Evolutionary conservation across 805 yeast genomes (phyloP).

Genomic region (Lachancea waltii): DNA sequence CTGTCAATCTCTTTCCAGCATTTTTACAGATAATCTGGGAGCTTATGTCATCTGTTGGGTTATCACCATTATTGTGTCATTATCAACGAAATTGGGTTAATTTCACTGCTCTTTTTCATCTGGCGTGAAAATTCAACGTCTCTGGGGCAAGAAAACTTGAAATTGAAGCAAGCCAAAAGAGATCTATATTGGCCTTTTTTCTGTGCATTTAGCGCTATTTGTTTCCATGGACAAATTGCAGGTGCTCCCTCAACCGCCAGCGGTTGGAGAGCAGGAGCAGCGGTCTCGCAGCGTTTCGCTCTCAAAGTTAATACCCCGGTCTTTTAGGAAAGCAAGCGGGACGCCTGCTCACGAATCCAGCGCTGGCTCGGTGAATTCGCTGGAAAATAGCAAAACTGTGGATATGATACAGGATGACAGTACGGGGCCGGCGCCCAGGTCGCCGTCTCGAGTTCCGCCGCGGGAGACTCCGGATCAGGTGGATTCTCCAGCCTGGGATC

Average conservation of each 20-base stretch:
- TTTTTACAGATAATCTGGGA: no score
- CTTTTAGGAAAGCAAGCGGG: constrained; percentile 8
- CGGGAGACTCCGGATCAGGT: not conserved
- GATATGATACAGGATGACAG: not conserved
- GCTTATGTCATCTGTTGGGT: no score
- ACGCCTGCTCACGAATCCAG: constrained; percentile 2
- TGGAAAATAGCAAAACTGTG: not conserved
- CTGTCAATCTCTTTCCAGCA: no score
- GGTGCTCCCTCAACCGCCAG: constrained; percentile 6
- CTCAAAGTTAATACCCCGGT: constrained; percentile 9
- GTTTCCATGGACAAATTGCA: constrained; percentile 8
- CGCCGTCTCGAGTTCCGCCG: not conserved
- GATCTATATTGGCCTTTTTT: no score
- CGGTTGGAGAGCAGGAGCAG: constrained; percentile 3
- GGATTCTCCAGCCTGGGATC: not conserved
- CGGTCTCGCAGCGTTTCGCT: constrained; percentile 9
- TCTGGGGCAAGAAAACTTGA: no score
- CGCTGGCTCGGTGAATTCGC: constrained; percentile 4
- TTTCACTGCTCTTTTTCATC: no score
- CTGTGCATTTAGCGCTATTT: not conserved
- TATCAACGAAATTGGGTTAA: no score
- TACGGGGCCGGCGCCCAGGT: not conserved
- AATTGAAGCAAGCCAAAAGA: no score
- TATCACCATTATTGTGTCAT: no score
- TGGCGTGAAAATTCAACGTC: no score